Evolutionary conservation across 139 green algal genomes (phyloP), one percentile per base, ranked within the genome.

Genomic region (Chlamydomonas schloesseri): DNA sequence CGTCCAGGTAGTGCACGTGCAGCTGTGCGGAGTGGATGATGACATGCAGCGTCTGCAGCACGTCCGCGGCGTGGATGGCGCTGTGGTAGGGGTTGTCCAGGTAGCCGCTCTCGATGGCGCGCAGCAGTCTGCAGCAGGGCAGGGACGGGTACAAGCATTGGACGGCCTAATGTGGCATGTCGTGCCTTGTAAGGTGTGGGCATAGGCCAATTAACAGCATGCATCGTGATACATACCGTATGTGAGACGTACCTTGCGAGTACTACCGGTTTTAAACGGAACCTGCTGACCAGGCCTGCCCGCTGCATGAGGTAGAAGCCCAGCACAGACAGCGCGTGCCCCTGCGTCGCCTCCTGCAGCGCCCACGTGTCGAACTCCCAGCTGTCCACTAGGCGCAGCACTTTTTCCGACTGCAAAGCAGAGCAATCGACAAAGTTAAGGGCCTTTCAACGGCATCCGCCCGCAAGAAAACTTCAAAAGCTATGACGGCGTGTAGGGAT

Each of bases 41-140:
- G 46, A 90, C 81, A 71, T 91, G 81, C 57, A 91, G 80, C 9
- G 87, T 91, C 77, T 91, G 88, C 34, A 88, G 82, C 77, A 93
- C 88, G 67, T 91, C 88, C 15, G 90, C 81, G 29, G 64, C 84
- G 46, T 70, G 42, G 26, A 62, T 31, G 26, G 55, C 55, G 80
- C 88, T 92, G 79, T 92, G 84, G 84, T 88, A 92, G 31, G 84
- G 67, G 82, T 88, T 89, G 81, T 57, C 50, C 34, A 37, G 57
- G 67, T 89, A 90, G 18, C 74, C 81, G 11, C n/a, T 50, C 79
- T 92, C 84, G 4, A 92, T 24, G 0, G 34, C 34, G 1, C 69
- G 71, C 33, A 89, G 77, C 42, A 89, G 37, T 64, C 78, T 84
- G 78, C 0, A 29, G 14, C 53, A 15, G 53, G 53, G 53, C 53